Evolutionary conservation across 805 yeast genomes (phyloP), one percentile per base, ranked within the genome.

Genomic region (Yamadazyma sp.): DNA sequence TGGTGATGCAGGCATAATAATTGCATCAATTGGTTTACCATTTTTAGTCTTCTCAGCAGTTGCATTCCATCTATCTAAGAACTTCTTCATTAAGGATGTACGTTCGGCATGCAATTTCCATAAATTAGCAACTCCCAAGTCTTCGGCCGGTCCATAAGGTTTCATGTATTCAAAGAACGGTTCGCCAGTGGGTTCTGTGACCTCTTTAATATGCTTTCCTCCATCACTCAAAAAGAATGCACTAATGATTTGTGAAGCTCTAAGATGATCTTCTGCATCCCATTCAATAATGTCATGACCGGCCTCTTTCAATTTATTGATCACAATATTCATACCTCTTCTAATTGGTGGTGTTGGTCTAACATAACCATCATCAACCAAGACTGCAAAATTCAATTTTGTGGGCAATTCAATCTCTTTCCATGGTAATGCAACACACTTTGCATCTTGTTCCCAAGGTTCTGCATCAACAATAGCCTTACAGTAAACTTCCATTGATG

Each of bases 161-260:
- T 76, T 70, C 33, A 86, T 79, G 27, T 35, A 35, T 39, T 79
- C 80, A 14, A 66, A 56, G 35, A 79, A 58, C 22, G 89, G 89
- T 52, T 86, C 91, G 26, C 91, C 89, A n/a, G 84, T 76, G 4
- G 62, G 70, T 15, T 64, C 58, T 40, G 83, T 55, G 47, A 75
- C 55, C 28, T 65, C 69, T 33, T 69, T 62, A 47, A 79, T 78
- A 36, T 69, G 75, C 41, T 60, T 56, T 51, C 82, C 83, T 27
- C 91, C 91, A 55, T 86, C 94, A 45, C 78, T 70, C 7, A 70
- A 63, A 58, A 80, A 85, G 56, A 81, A 57, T 39, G 62, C 52
- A 41, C 69, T 56, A 26, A 75, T 83, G 27, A 80, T 69, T 4
- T 81, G 78, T 39, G 73, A 73, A 12, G 82, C 82, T 49, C 74